Conservation (phyloP, 83 land plant genomes). For the Diphasiastrum complanatum region DNA sequence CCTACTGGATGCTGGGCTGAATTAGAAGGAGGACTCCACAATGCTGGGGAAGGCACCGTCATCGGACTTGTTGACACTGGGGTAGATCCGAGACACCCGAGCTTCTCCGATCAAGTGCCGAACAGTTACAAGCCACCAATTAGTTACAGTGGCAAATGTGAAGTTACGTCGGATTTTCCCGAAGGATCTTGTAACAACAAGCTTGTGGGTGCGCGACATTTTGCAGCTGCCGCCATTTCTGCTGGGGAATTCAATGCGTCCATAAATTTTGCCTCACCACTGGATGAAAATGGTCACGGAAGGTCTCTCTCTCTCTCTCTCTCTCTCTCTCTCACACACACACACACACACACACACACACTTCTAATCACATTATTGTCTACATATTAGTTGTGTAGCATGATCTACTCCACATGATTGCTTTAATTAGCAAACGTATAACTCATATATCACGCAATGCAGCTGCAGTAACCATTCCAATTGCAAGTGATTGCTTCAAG, state of each 20-base stretch:
- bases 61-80: constrained; percentile 85
- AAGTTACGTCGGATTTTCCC: constrained; percentile 45
- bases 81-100: constrained; percentile 69
- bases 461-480: neutral
- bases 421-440: no score
- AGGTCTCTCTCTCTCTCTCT: constrained; percentile 23
- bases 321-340: neutral
- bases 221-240: constrained; percentile 51
- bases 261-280: constrained; percentile 56
- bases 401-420: no score
- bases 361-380: neutral
- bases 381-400: neutral
- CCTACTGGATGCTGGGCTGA: constrained; percentile 48
- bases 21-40: constrained; percentile 38
- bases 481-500: neutral
- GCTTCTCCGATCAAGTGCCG: constrained; percentile 51
- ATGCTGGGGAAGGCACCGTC: constrained; percentile 73
- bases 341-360: neutral
- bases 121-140: constrained; percentile 14
- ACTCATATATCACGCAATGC: no score
- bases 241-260: constrained; percentile 34
- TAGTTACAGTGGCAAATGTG: constrained; percentile 44
- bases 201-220: constrained; percentile 69
- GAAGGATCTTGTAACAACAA: constrained; percentile 74
- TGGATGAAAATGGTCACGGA: constrained; percentile 81